These are phyloP conservation scores for Paracoccidioides brasiliensis DNA, from an alignment of 2,329 filamentous ascomycete genomes.

Conservation along the genomic window DNA sequence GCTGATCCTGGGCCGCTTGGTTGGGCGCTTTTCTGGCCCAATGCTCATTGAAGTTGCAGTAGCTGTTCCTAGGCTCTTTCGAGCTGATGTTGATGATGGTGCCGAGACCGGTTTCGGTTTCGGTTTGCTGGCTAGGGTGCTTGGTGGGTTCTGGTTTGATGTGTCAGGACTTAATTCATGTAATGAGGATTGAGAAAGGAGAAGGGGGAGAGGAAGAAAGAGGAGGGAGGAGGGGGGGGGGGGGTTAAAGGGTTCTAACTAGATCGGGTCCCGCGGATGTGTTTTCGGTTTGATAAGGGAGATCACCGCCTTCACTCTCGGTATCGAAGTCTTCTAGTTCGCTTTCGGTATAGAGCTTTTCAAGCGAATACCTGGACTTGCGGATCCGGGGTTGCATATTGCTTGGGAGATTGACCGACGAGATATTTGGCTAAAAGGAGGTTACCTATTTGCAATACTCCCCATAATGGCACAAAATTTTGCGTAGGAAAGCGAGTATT, in stretches of 20 bases:
- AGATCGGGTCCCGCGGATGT: neutral
- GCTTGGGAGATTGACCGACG: neutral
- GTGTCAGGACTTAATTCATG: neutral
- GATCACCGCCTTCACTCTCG: neutral
- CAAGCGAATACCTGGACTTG: neutral
- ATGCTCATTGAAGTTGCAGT: neutral
- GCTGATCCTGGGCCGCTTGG: neutral
- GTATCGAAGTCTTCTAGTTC: neutral
- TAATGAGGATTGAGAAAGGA: neutral
- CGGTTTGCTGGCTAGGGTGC: neutral
- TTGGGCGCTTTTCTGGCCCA: neutral
- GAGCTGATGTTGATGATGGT: neutral
- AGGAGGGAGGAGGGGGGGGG: too few species aligned
- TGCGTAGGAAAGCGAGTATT: neutral
- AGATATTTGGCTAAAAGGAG: neutral
- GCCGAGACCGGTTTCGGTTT: neutral
- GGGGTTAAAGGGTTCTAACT: too few species aligned
- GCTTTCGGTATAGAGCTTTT: neutral
- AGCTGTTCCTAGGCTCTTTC: neutral
- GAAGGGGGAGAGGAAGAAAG: too few species aligned
- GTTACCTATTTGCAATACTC: neutral
- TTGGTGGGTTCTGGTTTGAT: neutral
- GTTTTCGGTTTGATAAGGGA: neutral
- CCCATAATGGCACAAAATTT: neutral
- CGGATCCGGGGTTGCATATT: neutral